Conservation (phyloP, 345 rosid species). For the Eucalyptus albens region DNA sequence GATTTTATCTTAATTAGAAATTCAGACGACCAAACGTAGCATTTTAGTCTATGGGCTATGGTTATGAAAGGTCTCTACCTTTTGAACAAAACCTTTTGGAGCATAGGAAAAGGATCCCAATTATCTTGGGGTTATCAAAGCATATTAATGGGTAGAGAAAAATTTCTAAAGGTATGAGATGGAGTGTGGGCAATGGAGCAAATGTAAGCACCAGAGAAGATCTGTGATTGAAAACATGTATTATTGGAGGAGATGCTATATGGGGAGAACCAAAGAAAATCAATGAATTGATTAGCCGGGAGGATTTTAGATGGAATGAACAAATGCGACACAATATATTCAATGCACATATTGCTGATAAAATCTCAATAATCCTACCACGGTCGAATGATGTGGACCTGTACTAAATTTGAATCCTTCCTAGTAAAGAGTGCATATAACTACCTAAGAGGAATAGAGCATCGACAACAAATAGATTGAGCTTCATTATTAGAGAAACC, state of each 20-base stretch:
- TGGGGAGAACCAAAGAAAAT: neutral
- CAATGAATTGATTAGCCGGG: neutral
- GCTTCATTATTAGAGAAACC: neutral
- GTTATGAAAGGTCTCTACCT: neutral
- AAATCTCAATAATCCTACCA: neutral
- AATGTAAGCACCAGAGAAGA: neutral
- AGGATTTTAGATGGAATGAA: neutral
- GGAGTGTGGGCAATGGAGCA: neutral
- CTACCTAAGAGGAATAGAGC: neutral
- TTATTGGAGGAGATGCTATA: neutral
- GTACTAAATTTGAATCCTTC: neutral
- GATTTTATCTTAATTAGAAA: rapidly evolving
- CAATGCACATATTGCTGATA: neutral
- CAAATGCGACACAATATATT: neutral
- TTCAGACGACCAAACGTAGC: rapidly evolving
- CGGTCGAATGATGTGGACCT: neutral
- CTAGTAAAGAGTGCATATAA: neutral
- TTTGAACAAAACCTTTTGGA: neutral
- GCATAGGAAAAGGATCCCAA: neutral
- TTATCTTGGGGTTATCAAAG: neutral
- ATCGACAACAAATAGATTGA: neutral
- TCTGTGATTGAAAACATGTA: neutral
- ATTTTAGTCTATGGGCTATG: too few relatives aligned
- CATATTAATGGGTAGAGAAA: neutral
- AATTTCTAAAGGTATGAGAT: neutral